Percentiles rank a stretch among this genome's conserved stretches.
phyloP scores from a whole-genome alignment of 306 rosid species.

The Hippophae gyantsensis region DNA sequence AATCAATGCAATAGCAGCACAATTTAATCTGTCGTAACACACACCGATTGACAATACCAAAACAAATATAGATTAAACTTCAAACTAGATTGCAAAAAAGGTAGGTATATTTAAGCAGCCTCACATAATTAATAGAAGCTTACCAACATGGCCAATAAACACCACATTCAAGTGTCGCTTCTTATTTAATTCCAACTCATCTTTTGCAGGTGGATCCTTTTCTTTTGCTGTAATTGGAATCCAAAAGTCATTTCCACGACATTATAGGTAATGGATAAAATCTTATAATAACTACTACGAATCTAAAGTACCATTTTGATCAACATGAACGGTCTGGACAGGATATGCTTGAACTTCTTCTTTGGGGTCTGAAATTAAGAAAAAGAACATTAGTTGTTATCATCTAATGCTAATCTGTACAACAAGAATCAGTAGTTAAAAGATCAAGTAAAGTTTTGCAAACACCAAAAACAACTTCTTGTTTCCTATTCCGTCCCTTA shows the following conservation, averaged over 20 bases:
- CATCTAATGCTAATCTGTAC: neutral
- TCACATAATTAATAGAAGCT: conserved; percentile 9
- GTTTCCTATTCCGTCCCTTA: too few relatives aligned
- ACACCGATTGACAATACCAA: too few relatives aligned
- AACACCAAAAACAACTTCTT: too few relatives aligned
- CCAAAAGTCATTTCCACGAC: conserved; percentile 19
- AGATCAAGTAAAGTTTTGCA: too few relatives aligned
- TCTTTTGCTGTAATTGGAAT: conserved; percentile 38
- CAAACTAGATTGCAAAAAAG: neutral
- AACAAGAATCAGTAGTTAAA: too few relatives aligned
- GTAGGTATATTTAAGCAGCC: neutral
- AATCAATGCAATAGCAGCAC: too few relatives aligned
- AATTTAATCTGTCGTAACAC: too few relatives aligned
- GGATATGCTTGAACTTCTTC: conserved; percentile 26
- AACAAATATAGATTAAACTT: neutral
- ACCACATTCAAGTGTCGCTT: conserved; percentile 90
- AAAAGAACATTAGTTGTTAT: neutral
- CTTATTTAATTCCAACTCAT: conserved; percentile 22
- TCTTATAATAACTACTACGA: neutral
- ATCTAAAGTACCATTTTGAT: conserved; percentile 42
- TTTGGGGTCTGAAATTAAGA: conserved; percentile 40
- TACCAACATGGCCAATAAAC: conserved; percentile 96
- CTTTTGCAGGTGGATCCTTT: conserved; percentile 32
- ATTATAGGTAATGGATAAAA: neutral
- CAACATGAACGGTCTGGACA: conserved; percentile 25